phyloP scores from a whole-genome alignment of 192 early-diverging fungal species.

The Linnemannia schmuckeri region DNA sequence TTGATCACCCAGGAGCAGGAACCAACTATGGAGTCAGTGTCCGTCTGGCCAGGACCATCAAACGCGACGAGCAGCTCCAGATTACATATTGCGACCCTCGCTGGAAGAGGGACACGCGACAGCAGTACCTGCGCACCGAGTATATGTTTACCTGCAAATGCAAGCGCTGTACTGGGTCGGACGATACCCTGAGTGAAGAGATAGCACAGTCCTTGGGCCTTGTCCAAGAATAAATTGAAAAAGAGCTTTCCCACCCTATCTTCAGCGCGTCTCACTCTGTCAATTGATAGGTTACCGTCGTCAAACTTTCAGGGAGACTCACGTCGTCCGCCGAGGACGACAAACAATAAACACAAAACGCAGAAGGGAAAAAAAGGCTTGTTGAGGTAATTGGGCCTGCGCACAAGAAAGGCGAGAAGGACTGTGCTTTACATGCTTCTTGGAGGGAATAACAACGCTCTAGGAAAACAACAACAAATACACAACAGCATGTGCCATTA shows the following conservation, averaged over 20 bases:
- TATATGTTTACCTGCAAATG: slow-evolving; percentile 74
- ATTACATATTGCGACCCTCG: slow-evolving; percentile 73
- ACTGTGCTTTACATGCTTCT: not conserved
- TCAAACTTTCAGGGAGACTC: too few relatives aligned
- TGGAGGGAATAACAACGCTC: not conserved
- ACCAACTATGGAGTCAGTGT: slow-evolving; percentile 67
- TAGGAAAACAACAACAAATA: not conserved
- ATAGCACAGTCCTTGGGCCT: slow-evolving; percentile 56
- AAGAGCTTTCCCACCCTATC: not conserved
- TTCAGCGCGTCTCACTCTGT: too few relatives aligned
- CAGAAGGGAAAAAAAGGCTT: too few relatives aligned
- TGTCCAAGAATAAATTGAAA: slow-evolving; percentile 19
- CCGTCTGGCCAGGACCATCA: slow-evolving; percentile 66
- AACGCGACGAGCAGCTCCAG: slow-evolving; percentile 69
- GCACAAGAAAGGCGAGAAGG: not conserved
- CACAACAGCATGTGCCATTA: not conserved
- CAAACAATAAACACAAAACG: too few relatives aligned
- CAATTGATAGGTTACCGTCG: too few relatives aligned
- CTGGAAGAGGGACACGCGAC: slow-evolving; percentile 65
- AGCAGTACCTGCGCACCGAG: slow-evolving; percentile 64
- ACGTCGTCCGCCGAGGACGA: too few relatives aligned
- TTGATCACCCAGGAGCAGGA: slow-evolving; percentile 63
- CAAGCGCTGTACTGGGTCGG: slow-evolving; percentile 64
- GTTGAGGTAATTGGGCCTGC: not conserved
- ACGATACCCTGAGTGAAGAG: slow-evolving; percentile 61